Evolutionary conservation across 768 basidiomycete species (phyloP).

Genomic region (Trametes elegans): DNA sequence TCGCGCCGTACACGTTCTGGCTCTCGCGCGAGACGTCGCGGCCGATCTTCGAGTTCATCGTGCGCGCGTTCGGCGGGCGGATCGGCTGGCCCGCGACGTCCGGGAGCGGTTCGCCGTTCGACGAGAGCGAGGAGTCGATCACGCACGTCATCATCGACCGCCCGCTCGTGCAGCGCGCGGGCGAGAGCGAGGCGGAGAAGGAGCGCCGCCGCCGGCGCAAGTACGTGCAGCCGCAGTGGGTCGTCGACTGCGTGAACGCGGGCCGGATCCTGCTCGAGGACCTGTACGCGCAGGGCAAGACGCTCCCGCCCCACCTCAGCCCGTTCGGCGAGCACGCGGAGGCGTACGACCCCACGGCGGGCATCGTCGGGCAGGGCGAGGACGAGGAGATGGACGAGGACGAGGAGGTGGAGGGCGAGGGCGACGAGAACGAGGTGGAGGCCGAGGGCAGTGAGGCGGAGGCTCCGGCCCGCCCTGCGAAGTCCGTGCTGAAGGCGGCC

Average conservation of each 20-base stretch:
- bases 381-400: constrained; percentile 34
- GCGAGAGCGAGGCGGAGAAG: constrained; percentile 56
- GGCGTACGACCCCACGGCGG: constrained; percentile 67
- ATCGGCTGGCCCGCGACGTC: constrained; percentile 87
- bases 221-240: constrained; percentile 97
- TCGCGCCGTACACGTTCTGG: constrained; percentile 87
- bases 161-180: constrained; percentile 50
- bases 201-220: constrained; percentile 68
- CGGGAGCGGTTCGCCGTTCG: constrained; percentile 77
- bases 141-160: constrained; percentile 97
- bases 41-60: constrained; percentile 89
- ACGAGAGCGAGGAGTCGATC: constrained; percentile 76
- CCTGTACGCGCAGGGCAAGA: constrained; percentile 79
- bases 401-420: constrained; percentile 33
- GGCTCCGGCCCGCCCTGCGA: constrained; percentile 25
- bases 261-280: constrained; percentile 83
- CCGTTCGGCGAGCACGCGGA: constrained; percentile 86
- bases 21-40: constrained; percentile 91
- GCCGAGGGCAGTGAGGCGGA: constrained; percentile 31
- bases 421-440: constrained; percentile 26
- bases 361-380: constrained; percentile 34
- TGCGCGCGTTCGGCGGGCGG: constrained; percentile 88
- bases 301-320: constrained; percentile 91
- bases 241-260: constrained; percentile 92
- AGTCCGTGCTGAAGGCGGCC: constrained; percentile 31